Conservation (phyloP, 192 early-diverging fungal species). For the Entrophospora sp. region DNA sequence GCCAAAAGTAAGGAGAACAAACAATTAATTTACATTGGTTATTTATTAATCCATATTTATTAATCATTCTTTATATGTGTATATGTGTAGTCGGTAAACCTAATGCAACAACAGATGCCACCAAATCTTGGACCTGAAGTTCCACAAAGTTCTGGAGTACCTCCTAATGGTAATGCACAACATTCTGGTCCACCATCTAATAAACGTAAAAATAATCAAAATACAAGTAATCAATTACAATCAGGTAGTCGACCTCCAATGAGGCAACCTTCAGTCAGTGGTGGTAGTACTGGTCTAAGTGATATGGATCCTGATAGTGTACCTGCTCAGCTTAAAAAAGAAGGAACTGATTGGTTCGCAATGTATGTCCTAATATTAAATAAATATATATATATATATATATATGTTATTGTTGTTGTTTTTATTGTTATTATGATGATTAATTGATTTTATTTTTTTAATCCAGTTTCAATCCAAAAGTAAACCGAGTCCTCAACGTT, state of each 20-base stretch:
- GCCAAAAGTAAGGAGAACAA: conserved; percentile 8
- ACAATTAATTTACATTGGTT: not conserved
- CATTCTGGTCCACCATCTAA: not conserved
- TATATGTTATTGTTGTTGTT: too few species aligned
- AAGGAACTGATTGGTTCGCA: conserved; percentile 84
- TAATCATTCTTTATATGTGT: not conserved
- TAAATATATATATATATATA: too few species aligned
- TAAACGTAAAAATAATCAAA: conserved; percentile 16
- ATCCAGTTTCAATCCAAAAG: conserved; percentile 55
- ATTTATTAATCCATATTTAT: not conserved
- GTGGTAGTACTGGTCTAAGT: conserved; percentile 31
- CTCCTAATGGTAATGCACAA: conserved; percentile 14
- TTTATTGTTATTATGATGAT: too few species aligned
- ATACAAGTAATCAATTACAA: conserved; percentile 1
- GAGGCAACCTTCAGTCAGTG: conserved; percentile 22
- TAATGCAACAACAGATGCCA: conserved; percentile 7
- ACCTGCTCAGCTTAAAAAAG: conserved; percentile 63
- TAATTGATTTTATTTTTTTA: not conserved
- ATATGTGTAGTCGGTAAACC: not conserved
- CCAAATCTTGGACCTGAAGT: conserved; percentile 16
- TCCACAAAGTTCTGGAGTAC: conserved; percentile 10
- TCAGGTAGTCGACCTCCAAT: conserved; percentile 18
- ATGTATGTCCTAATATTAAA: conserved; percentile 56
- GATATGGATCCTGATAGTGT: conserved; percentile 76
- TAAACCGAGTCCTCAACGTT: conserved; percentile 51